Percentiles rank a stretch among this genome's conserved stretches.
phyloP scores from a whole-genome alignment of 768 basidiomycete genomes.

The Pholiota molesta region DNA sequence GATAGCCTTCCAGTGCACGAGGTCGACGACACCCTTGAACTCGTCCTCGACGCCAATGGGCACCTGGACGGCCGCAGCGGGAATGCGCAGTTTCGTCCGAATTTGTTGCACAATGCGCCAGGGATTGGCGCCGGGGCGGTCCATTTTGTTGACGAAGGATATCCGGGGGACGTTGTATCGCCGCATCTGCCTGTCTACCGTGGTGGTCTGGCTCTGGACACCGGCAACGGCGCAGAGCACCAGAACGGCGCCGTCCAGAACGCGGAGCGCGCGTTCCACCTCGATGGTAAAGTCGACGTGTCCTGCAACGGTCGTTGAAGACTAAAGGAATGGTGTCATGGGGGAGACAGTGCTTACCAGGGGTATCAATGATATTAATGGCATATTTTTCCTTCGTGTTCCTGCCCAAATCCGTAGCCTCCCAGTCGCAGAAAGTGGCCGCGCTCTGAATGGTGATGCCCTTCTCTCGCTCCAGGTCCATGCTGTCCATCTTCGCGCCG shows the following conservation, averaged over 20 bases:
- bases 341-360: conserved; percentile 53
- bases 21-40: conserved; percentile 89
- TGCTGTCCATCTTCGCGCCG: conserved; percentile 99
- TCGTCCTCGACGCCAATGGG: conserved; percentile 92
- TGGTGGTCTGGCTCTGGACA: conserved; percentile 97
- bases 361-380: conserved; percentile 98
- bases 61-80: conserved; percentile 94
- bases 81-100: conserved; percentile 85
- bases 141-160: conserved; percentile 98
- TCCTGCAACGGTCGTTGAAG: conserved; percentile 49
- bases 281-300: conserved; percentile 99
- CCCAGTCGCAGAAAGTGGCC: conserved; percentile 98
- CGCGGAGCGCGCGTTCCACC: conserved; percentile 94
- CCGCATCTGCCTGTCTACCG: conserved; percentile 98
- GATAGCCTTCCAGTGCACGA: conserved; percentile 92
- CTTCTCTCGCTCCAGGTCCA: conserved; percentile 98
- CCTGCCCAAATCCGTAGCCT: conserved; percentile 61
- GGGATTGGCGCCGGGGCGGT: conserved; percentile 96
- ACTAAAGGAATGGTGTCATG: not conserved
- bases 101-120: conserved; percentile 95
- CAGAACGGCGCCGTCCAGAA: conserved; percentile 94
- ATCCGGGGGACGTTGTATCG: conserved; percentile 95
- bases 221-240: conserved; percentile 97
- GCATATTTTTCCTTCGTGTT: conserved; percentile 79
- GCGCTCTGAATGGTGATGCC: conserved; percentile 99